Evolutionary conservation across 2,329 filamentous ascomycete species (phyloP).

Genomic region (Fusarium tupiense): DNA sequence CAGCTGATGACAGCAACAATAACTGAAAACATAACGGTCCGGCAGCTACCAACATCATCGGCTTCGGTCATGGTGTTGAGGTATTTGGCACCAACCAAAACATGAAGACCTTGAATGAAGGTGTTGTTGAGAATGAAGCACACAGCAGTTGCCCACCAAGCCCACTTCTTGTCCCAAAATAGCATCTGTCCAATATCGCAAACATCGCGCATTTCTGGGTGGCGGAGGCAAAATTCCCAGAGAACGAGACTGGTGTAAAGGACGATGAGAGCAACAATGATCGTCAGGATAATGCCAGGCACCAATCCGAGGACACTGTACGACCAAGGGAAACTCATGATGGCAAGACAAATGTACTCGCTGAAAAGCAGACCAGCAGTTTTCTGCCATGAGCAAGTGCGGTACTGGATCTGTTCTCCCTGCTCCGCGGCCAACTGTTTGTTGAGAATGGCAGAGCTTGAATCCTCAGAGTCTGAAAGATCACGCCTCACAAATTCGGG

Average conservation of each 20-base stretch:
- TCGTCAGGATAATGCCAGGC: constrained; percentile 83
- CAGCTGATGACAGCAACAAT: constrained; percentile 80
- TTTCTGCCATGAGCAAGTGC: constrained; percentile 96
- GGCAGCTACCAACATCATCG: constrained; percentile 69
- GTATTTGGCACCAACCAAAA: constrained; percentile 85
- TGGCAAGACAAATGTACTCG: constrained; percentile 91
- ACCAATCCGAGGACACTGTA: constrained; percentile 89
- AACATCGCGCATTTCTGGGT: constrained; percentile 91
- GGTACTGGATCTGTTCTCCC: constrained; percentile 85
- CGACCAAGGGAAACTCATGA: constrained; percentile 96
- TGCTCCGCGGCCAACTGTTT: constrained; percentile 81
- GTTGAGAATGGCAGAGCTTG: constrained; percentile 60
- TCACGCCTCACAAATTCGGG: constrained; percentile 49
- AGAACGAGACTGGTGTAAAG: constrained; percentile 74
- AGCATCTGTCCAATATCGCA: constrained; percentile 97
- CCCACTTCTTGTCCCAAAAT: constrained; percentile 84
- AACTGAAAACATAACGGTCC: constrained; percentile 82
- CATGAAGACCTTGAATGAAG: constrained; percentile 85
- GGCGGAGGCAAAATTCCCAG: constrained; percentile 90
- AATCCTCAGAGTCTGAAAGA: constrained; percentile 56
- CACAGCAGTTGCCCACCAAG: constrained; percentile 74
- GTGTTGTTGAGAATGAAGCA: constrained; percentile 97
- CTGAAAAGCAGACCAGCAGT: constrained; percentile 91
- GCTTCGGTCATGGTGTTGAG: constrained; percentile 86
- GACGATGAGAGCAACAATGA: constrained; percentile 79